Base-by-base conservation (phyloP, 129 eudicot genomes). In the Sambucus nigra region DNA sequence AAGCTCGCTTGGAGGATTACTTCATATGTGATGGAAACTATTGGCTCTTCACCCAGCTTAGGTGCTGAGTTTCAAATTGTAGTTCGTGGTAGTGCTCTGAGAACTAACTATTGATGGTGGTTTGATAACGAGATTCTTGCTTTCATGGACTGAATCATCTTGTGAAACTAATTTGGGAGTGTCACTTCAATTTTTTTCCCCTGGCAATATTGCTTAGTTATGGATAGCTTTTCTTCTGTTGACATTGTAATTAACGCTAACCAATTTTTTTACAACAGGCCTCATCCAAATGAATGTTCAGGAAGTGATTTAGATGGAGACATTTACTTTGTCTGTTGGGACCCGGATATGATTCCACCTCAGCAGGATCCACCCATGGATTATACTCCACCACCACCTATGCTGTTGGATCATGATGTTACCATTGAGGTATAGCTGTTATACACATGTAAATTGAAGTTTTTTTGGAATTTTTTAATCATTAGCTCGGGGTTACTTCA, bases 261-360 rank as follows among this genome's bases (percentile, higher is more conserved):
- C 19, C 55, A 50, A 47, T 1, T 7, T 47, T n/a, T 7, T 35
- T 3, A 63, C 23, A 28, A 35, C 52, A 87, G 96, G 63, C 96
- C 94, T 24, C 96, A 87, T 64, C 96, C 96, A 28, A 87, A 87
- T 59, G 96, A 87, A 69, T 87, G 96, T 57, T 87, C 96, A 19
- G 96, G 96, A 58, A 83, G 96, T 57, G 96, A 87, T 70, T 74
- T 87, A 75, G 96, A 87, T 80, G 94, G 96, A 50, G 96, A 87
- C 66, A 66, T 83, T 47, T 87, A 87, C 69, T 83, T 83, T 56
- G 94, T 83, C 15, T 77, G 84, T 49, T 87, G 96, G 94, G 96
- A 87, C 33, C 44, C 33, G 16, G 94, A 83, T 33, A 61, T 87
- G 22, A 76, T 83, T 66, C 96, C 96, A 27, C 76, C 81, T 24